Evolutionary conservation across 2,329 filamentous ascomycete species (phyloP).

Genomic region (Raffaelea deltoideospora): DNA sequence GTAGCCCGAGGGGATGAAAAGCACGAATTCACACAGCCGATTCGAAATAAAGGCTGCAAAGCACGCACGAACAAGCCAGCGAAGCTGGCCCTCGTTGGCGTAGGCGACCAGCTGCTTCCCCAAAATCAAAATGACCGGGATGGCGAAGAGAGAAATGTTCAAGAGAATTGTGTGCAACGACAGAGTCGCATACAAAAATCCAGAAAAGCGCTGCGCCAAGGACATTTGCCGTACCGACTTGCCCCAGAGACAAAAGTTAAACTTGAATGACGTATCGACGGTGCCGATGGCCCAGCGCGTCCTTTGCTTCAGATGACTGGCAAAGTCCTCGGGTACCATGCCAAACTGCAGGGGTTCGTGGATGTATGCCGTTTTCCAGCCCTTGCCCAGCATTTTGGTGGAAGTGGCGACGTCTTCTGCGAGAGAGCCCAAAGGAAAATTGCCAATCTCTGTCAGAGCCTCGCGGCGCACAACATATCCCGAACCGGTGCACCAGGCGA

Average conservation of each 20-base stretch:
- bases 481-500: conserved; percentile 47
- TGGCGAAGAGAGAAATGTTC: conserved; percentile 27
- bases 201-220: conserved; percentile 39
- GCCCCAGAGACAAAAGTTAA: conserved; percentile 42
- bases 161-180: conserved; percentile 38
- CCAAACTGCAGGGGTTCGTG: conserved; percentile 45
- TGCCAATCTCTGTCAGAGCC: conserved; percentile 44
- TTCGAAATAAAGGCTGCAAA: conserved; percentile 35
- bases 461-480: conserved; percentile 42
- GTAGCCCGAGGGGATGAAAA: conserved; percentile 42
- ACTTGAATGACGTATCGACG: conserved; percentile 41
- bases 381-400: conserved; percentile 38
- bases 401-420: conserved; percentile 46
- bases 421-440: conserved; percentile 43
- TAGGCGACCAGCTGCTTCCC: conserved; percentile 42
- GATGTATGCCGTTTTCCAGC: conserved; percentile 46
- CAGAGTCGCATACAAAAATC: conserved; percentile 38
- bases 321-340: conserved; percentile 39
- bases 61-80: conserved; percentile 40
- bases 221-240: conserved; percentile 35
- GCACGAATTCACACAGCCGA: conserved; percentile 37
- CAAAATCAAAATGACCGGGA: conserved; percentile 41
- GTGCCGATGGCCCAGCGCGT: conserved; percentile 38
- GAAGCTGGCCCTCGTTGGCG: conserved; percentile 33
- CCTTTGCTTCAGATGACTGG: conserved; percentile 38